Conservation (phyloP, 2,329 filamentous ascomycete genomes). For the Epichloe baconii region DNA sequence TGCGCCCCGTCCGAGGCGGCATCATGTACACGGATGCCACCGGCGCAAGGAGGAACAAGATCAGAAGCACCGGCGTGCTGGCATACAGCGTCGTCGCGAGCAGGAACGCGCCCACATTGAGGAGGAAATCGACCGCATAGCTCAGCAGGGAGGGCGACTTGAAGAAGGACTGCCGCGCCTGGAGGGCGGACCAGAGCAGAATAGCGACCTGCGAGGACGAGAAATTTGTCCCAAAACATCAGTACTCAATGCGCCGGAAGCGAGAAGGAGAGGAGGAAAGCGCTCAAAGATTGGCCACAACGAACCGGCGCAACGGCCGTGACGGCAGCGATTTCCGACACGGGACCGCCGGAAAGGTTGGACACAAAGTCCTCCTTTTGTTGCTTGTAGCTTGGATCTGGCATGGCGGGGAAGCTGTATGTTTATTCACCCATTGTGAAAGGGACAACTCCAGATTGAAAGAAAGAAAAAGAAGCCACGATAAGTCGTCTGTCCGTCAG, state of each 20-base stretch:
- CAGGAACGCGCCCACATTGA: constrained; percentile 72
- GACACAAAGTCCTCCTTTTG: constrained; percentile 95
- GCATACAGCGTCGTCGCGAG: constrained; percentile 82
- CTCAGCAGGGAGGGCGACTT: constrained; percentile 55
- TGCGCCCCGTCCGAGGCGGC: constrained; percentile 29
- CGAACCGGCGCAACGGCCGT: constrained; percentile 72
- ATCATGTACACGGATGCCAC: constrained; percentile 48
- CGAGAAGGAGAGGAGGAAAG: not conserved
- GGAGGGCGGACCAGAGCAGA: constrained; percentile 78
- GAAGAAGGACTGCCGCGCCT: constrained; percentile 76
- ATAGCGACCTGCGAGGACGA: constrained; percentile 51
- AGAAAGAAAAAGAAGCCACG: too few relatives aligned
- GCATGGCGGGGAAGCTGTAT: constrained; percentile 17
- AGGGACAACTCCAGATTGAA: too few relatives aligned
- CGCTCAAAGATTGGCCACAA: not conserved
- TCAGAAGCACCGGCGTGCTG: constrained; percentile 58
- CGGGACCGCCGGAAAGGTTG: constrained; percentile 69
- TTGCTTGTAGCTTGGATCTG: constrained; percentile 60
- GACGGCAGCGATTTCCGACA: constrained; percentile 77
- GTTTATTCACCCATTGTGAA: not conserved
- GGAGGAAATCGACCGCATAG: constrained; percentile 67
- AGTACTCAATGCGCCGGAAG: not conserved
- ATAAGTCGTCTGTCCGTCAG: too few relatives aligned
- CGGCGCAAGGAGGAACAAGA: constrained; percentile 59
- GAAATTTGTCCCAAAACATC: not conserved